Evolutionary conservation across 805 yeast genomes (phyloP).

Genomic region (Candida caryicola): DNA sequence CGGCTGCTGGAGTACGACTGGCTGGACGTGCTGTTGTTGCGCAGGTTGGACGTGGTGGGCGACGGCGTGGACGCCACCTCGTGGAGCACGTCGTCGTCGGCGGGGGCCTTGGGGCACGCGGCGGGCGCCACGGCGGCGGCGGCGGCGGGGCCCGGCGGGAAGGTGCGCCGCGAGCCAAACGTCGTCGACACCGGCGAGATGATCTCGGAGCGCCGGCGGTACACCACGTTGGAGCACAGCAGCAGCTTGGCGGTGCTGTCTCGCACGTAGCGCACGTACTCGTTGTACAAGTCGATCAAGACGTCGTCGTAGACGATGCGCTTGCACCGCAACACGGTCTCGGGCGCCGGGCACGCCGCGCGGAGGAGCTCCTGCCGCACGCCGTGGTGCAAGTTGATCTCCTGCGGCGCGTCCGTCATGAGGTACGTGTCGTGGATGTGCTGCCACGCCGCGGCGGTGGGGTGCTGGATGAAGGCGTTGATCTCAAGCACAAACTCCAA

Average conservation of each 20-base stretch:
- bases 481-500: slow-evolving; percentile 30
- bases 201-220: slow-evolving; percentile 19
- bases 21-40: slow-evolving; percentile 8
- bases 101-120: background rate
- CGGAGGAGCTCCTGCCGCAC: slow-evolving; percentile 19
- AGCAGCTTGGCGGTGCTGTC: slow-evolving; percentile 6
- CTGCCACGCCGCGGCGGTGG: slow-evolving; percentile 22
- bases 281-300: slow-evolving; percentile 29
- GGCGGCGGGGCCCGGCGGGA: too few species aligned
- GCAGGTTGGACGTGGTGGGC: slow-evolving; percentile 3
- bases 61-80: background rate
- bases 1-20: slow-evolving; percentile 13
- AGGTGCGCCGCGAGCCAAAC: background rate
- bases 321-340: slow-evolving; percentile 14
- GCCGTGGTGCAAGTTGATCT: slow-evolving; percentile 32
- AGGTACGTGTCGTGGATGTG: slow-evolving; percentile 25
- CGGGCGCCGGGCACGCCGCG: slow-evolving; percentile 17
- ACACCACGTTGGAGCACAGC: slow-evolving; percentile 2
- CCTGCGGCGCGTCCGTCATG: slow-evolving; percentile 27
- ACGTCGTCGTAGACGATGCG: slow-evolving; percentile 26
- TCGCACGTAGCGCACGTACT: slow-evolving; percentile 24
- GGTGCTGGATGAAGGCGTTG: slow-evolving; percentile 15
- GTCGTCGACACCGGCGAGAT: slow-evolving; percentile 17
- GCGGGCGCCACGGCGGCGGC: slow-evolving; percentile 1
- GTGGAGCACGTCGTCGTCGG: background rate